These are phyloP conservation scores for Shiraia sp. DNA, from an alignment of 2,329 filamentous ascomycete species.

Conservation along the genomic window DNA sequence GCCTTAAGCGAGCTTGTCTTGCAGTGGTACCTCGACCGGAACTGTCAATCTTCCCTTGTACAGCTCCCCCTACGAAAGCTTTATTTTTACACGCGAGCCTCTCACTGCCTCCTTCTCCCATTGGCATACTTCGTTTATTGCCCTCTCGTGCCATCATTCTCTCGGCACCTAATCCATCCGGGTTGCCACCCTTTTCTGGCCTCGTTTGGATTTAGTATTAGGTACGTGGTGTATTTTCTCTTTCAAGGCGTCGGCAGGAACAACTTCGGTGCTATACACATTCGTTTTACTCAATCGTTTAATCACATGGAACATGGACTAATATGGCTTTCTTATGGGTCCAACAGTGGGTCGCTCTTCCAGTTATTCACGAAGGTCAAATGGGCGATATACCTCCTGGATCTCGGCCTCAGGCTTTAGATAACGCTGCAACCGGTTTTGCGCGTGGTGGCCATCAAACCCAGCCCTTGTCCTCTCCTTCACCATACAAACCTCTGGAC, in stretches of 20 bases:
- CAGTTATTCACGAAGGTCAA: conserved; percentile 43
- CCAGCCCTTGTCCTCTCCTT: conserved; percentile 11
- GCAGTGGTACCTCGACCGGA: conserved; percentile 33
- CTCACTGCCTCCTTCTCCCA: conserved; percentile 32
- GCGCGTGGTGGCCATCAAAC: conserved; percentile 30
- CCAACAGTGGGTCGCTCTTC: conserved; percentile 49
- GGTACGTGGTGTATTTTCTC: conserved; percentile 36
- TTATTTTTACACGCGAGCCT: conserved; percentile 43
- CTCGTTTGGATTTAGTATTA: conserved; percentile 36
- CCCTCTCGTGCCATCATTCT: conserved; percentile 24
- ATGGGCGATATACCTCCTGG: conserved; percentile 47
- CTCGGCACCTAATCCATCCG: conserved; percentile 35
- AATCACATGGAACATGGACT: conserved; percentile 39
- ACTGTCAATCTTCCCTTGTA: conserved; percentile 41
- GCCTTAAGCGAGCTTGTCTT: conserved; percentile 42
- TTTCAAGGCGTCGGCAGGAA: conserved; percentile 10
- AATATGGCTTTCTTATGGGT: conserved; percentile 49
- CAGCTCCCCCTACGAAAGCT: conserved; percentile 27
- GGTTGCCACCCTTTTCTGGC: conserved; percentile 35
- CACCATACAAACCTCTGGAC: conserved; percentile 24
- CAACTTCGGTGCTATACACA: conserved; percentile 16
- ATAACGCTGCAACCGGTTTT: conserved; percentile 32
- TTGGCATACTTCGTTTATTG: conserved; percentile 34
- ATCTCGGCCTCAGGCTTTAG: conserved; percentile 34
- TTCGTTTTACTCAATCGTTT: conserved; percentile 24